Conservation (phyloP, 345 rosid species). For the Salix arbutifolia region DNA sequence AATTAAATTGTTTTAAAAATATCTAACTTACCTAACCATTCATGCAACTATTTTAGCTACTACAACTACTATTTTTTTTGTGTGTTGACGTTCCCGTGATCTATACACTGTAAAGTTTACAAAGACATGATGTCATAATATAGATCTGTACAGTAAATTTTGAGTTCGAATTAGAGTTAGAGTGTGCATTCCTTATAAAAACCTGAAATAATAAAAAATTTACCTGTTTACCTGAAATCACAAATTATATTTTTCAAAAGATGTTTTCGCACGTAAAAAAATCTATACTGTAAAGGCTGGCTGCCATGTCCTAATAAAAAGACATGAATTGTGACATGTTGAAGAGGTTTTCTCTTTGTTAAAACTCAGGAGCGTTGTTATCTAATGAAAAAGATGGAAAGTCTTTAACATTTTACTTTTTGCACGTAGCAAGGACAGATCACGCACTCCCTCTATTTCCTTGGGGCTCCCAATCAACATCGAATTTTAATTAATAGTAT, state of each 20-base stretch:
- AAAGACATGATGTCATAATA: too few relatives aligned
- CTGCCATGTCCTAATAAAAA: constrained; percentile 1
- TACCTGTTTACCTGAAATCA: too few relatives aligned
- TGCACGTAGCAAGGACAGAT: not conserved
- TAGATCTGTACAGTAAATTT: fast-evolving
- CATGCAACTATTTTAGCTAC: constrained; percentile 2
- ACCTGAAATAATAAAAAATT: too few relatives aligned
- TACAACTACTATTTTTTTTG: not conserved
- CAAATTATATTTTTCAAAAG: too few relatives aligned
- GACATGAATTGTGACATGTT: constrained; percentile 12
- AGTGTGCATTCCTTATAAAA: too few relatives aligned
- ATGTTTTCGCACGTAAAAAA: too few relatives aligned
- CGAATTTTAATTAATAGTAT: not conserved
- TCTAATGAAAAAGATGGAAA: constrained; percentile 8
- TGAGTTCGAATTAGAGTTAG: too few relatives aligned
- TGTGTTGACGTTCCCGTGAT: not conserved
- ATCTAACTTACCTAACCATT: constrained; percentile 14
- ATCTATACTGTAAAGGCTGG: not conserved
- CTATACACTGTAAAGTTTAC: not conserved
- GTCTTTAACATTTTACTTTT: not conserved
- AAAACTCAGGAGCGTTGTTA: not conserved
- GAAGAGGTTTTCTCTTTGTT: not conserved
- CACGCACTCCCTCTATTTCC: too few relatives aligned
- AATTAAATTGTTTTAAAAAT: too few relatives aligned
- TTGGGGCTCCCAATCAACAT: not conserved